Evolutionary conservation across 306 rosid species (phyloP).

Genomic region (Castanea mollissima): DNA sequence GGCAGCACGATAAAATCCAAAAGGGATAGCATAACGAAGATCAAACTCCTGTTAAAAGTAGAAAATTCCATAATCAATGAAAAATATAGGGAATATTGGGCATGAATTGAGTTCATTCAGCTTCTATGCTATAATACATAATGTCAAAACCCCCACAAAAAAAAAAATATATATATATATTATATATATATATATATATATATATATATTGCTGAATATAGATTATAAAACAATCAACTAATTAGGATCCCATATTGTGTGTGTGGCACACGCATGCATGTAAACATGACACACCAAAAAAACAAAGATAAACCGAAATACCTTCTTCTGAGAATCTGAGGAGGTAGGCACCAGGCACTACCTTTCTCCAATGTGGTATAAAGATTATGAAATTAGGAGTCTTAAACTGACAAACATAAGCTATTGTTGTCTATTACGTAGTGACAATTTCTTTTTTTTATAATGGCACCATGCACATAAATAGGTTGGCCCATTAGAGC

Average conservation of each 20-base stretch:
- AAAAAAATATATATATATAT: too few relatives aligned
- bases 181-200: too few relatives aligned
- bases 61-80: constrained; percentile 25
- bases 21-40: constrained; percentile 81
- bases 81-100: not conserved
- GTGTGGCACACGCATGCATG: not conserved
- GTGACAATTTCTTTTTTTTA: not conserved
- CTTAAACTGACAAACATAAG: not conserved
- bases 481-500: not conserved
- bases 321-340: not conserved
- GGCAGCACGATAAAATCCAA: constrained; percentile 79
- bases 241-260: not conserved
- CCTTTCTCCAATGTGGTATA: constrained; percentile 7
- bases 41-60: constrained; percentile 69
- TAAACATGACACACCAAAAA: not conserved
- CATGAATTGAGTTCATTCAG: constrained; percentile 1
- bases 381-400: not conserved
- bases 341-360: constrained; percentile 1
- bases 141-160: not conserved
- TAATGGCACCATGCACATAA: not conserved
- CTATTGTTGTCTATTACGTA: not conserved
- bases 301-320: not conserved
- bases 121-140: not conserved
- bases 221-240: not conserved
- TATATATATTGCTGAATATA: too few relatives aligned